These are phyloP conservation scores for Stromatinia cepivora DNA, from an alignment of 2,329 filamentous ascomycete genomes.

Conservation along the genomic window DNA sequence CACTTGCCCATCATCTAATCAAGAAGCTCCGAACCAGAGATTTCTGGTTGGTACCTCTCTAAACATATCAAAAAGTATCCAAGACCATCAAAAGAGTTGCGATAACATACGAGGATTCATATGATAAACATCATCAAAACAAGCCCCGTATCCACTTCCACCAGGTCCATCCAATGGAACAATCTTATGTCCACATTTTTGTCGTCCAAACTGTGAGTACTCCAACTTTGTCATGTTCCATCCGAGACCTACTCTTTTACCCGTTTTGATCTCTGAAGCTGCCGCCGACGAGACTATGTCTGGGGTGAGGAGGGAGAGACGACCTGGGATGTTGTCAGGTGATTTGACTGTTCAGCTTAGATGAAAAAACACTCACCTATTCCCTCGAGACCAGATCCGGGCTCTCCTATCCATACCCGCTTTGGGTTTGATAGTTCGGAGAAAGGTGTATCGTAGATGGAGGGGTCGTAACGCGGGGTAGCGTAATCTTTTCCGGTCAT, in stretches of 20 bases:
- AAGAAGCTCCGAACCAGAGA: not conserved
- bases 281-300: constrained; percentile 52
- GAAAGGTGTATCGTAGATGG: constrained; percentile 32
- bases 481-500: constrained; percentile 7
- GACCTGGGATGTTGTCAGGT: constrained; percentile 22
- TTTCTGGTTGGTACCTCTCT: not conserved
- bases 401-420: constrained; percentile 33
- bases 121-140: constrained; percentile 52
- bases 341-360: not conserved
- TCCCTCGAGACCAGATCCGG: constrained; percentile 29
- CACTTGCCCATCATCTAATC: not conserved
- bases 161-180: constrained; percentile 46
- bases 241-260: constrained; percentile 52
- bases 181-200: constrained; percentile 52
- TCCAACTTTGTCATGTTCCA: constrained; percentile 59
- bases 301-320: constrained; percentile 53
- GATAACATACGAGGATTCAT: constrained; percentile 48
- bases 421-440: constrained; percentile 30
- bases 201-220: constrained; percentile 54
- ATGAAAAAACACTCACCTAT: constrained; percentile 23
- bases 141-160: constrained; percentile 41
- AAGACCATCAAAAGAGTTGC: not conserved
- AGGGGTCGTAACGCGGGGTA: constrained; percentile 27
- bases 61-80: fast-evolving
- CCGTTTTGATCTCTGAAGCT: constrained; percentile 51